phyloP scores from a whole-genome alignment of 1,284 basidiomycete genomes.

The Amylostereum areolatum region DNA sequence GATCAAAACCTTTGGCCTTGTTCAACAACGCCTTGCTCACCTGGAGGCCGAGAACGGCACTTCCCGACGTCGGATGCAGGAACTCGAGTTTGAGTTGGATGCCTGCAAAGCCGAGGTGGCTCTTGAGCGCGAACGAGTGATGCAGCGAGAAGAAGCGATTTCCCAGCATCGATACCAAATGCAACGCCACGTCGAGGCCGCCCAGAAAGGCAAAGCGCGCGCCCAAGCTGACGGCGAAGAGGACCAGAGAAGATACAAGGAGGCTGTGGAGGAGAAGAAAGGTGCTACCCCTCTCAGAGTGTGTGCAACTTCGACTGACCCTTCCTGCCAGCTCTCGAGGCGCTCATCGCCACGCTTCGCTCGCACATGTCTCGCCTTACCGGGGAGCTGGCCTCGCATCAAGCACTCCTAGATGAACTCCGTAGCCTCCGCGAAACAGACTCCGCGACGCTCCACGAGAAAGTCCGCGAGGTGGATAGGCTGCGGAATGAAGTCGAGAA shows the following conservation, averaged over 20 bases:
- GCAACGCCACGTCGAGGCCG: constrained; percentile 18
- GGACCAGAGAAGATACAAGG: constrained; percentile 49
- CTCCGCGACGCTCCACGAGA: constrained; percentile 49
- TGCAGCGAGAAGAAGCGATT: constrained; percentile 44
- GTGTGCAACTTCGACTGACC: no score
- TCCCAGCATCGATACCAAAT: constrained; percentile 7
- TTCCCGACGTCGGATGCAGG: constrained; percentile 69
- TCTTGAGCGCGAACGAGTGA: constrained; percentile 55
- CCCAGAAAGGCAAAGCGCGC: constrained; percentile 29
- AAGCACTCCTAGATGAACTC: constrained; percentile 58
- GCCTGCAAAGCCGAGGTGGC: constrained; percentile 68
- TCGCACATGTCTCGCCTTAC: constrained; percentile 73
- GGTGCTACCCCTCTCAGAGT: constrained; percentile 37
- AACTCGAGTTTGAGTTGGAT: constrained; percentile 79
- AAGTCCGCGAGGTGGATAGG: constrained; percentile 53
- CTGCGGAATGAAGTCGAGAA: constrained; percentile 68
- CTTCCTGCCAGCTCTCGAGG: constrained; percentile 58
- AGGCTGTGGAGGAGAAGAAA: constrained; percentile 81
- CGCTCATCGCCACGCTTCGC: constrained; percentile 66
- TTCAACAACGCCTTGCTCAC: constrained; percentile 60
- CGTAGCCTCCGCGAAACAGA: constrained; percentile 61
- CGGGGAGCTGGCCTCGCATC: constrained; percentile 69
- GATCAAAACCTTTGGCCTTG: constrained; percentile 50
- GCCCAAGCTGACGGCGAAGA: constrained; percentile 34
- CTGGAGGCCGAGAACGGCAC: constrained; percentile 79